Evolutionary conservation across 345 rosid genomes (phyloP).

Genomic region (Citrus glauca): DNA sequence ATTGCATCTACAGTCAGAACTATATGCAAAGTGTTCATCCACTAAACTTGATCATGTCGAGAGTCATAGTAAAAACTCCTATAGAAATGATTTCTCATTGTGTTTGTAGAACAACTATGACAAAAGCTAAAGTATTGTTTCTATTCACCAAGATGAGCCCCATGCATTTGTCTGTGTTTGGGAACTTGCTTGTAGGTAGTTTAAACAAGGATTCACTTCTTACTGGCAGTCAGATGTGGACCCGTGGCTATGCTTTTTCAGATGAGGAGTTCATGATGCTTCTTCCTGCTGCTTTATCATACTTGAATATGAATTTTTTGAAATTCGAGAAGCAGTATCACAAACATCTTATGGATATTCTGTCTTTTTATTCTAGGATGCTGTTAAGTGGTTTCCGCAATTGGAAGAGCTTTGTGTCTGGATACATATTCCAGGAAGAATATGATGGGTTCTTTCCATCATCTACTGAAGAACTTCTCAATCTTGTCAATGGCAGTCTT

Average conservation of each 20-base stretch:
- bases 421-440: conserved; percentile 52
- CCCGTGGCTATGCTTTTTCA: conserved; percentile 34
- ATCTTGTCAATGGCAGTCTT: conserved; percentile 52
- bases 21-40: conserved; percentile 47
- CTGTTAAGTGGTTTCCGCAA: conserved; percentile 50
- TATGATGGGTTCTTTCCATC: conserved; percentile 41
- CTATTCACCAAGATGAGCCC: conserved; percentile 73
- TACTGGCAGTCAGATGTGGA: conserved; percentile 12
- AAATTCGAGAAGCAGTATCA: conserved; percentile 42
- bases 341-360: conserved; percentile 33
- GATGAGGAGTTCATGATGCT: conserved; percentile 57
- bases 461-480: conserved; percentile 47
- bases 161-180: conserved; percentile 64
- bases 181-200: conserved; percentile 39
- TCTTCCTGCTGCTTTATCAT: conserved; percentile 69
- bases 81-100: conserved; percentile 57
- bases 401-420: conserved; percentile 63
- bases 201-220: conserved; percentile 21
- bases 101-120: conserved; percentile 37
- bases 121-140: conserved; percentile 60
- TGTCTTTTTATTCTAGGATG: conserved; percentile 53
- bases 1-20: conserved; percentile 39
- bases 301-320: conserved; percentile 37
- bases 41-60: conserved; percentile 45
- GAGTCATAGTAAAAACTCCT: conserved; percentile 56